Base-by-base conservation (phyloP, 176 grass and related monocot genomes). In the Carex scoparia region DNA sequence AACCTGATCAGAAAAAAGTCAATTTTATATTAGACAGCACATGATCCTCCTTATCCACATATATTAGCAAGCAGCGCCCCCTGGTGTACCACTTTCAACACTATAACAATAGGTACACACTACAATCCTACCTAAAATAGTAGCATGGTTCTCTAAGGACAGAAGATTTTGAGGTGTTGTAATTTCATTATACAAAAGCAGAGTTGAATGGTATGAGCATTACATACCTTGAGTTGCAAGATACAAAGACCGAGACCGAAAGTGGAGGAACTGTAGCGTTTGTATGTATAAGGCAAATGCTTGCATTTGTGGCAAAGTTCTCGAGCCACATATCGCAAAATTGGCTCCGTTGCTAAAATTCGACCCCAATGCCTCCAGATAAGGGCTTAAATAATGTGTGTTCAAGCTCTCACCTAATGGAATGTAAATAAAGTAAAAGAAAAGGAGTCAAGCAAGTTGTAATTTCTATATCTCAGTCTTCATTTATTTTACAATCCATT, bases 271-370 rank as follows among this genome's bases (percentile, higher is more conserved):
- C 46, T 97, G 66, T 15, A 87, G 70, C 4, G 94, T 91, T 87
- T 97, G 94, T 64, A 92, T 85, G 73, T 92, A 85, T 84, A 94
- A 85, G 0, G 89, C 61, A 82, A 93, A 97, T 53, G 61, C 79
- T 64, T 64, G 79, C 28, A 90, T 88, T 16, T 80, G 84, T 11
- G 94, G 94, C 55, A 55, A 66, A 58, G 90, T 87, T 48, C 8
- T 84, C 19, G 92, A 87, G 32, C 94, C 94, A 5, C 86, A 51
- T 44, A 92, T 87, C 15, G 94, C 94, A 0, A 97, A 97, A 85
- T 97, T 97, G 70, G 89, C 92, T 69, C 94, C 94, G 2, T 88
- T 92, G 64, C 79, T 92, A 81, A 94, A 97, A 84, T 94, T 86
- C 14, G 92, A 89, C 64, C 92, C 92, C 56, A 91, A 4, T 1